Base-by-base conservation (phyloP, 257 asterid genomes). In the Eustoma russellianum region DNA sequence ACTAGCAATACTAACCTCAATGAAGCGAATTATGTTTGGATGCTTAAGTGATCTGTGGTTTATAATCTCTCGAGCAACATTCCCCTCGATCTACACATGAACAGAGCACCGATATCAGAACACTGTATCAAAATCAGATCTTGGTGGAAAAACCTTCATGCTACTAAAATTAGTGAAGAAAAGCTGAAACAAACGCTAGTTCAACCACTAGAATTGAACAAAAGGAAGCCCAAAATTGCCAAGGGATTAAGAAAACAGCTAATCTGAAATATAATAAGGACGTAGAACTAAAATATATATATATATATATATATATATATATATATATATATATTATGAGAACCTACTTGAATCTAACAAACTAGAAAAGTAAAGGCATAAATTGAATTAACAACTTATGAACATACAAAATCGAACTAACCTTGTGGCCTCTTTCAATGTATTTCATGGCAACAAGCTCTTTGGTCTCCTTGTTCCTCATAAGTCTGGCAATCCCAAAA, bases 391-490 rank as follows among this genome's bases (percentile, higher is more conserved):
- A 24, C 30, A 24, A 24, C 30, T 24, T 24, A 24, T 0, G 30
- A 24, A 24, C 30, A 24, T 24, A 24, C 6, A 30, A 9, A 28
- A 41, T 19, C 7, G 9, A 14, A 13, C 2, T 0, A 18, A 75
- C 95, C 93, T 77, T 86, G 52, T 59, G 80, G 3, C 95, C 95
- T 13, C 95, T 81, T 56, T 86, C 93, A 41, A 86, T 78, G 64
- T 76, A 79, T 56, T 86, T 86, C 77, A 83, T 76, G 55, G 94
- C 94, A n/a, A 86, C 85, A 40, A 86, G 85, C 67, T 86, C 86
- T 47, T 77, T 86, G 47, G 95, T 83, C 33, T 75, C 68, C 56
- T 75, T 83, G 83, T 86, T 76, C 69, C 86, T 76, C 14, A 86
- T 44, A 9, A 86, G 87, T 80, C 78, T 83, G 0, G 95, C 93